These are phyloP conservation scores for Artemisia tridentata DNA, from an alignment of 129 eudicot species.

Conservation along the genomic window DNA sequence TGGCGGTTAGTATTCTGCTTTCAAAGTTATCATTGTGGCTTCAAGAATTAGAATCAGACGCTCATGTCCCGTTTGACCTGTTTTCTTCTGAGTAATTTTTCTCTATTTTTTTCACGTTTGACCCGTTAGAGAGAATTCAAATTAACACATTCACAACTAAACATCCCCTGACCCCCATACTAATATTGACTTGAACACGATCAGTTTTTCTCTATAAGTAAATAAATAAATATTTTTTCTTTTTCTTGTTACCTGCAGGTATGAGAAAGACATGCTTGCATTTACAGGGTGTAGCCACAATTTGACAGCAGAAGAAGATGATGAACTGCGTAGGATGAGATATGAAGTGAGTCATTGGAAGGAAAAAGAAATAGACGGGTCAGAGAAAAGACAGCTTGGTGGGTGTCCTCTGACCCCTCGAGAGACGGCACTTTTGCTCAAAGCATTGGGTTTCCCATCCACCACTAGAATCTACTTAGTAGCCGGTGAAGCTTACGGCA, in stretches of 20 bases:
- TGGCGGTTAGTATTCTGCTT: neutral
- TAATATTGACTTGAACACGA: neutral
- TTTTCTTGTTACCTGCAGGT: slow-evolving; percentile 44
- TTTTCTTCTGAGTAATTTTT: neutral
- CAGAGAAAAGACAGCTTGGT: slow-evolving; percentile 74
- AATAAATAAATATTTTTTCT: neutral
- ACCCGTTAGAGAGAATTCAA: neutral
- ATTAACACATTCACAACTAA: neutral
- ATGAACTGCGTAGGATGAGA: slow-evolving; percentile 80
- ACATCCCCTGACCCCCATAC: neutral
- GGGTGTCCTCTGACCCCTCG: slow-evolving; percentile 98
- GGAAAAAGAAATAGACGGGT: slow-evolving; percentile 88
- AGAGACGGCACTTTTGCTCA: slow-evolving; percentile 84
- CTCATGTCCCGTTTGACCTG: neutral
- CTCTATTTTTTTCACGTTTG: neutral
- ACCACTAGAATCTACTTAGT: slow-evolving; percentile 80
- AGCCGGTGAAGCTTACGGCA: slow-evolving; percentile 95
- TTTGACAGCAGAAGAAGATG: slow-evolving; percentile 84
- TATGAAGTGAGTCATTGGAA: slow-evolving; percentile 96
- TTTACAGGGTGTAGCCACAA: slow-evolving; percentile 97
- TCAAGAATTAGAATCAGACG: neutral
- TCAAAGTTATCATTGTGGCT: neutral
- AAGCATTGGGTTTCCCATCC: slow-evolving; percentile 69
- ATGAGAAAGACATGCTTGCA: slow-evolving; percentile 99
- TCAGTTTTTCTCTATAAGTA: neutral